These are phyloP conservation scores for Vitis rupestris DNA, from an alignment of 164 flowering plant genomes.

Conservation along the genomic window DNA sequence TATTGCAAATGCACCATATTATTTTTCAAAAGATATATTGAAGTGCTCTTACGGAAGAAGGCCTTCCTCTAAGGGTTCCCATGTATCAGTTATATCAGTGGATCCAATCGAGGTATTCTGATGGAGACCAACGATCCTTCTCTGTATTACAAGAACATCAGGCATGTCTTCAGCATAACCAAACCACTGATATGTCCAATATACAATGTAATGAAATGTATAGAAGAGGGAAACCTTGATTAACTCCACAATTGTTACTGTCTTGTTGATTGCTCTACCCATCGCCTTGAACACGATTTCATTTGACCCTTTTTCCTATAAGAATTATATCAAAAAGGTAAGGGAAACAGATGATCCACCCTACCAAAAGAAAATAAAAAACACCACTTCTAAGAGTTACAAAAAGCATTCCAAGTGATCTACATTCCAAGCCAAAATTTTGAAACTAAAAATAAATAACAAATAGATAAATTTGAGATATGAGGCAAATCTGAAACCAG, in stretches of 20 bases:
- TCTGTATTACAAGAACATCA: conserved; percentile 37
- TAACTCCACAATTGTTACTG: conserved; percentile 80
- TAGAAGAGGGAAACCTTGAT: conserved; percentile 52
- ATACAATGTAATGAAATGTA: not conserved
- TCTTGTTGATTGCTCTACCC: conserved; percentile 94
- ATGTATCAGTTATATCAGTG: conserved; percentile 79
- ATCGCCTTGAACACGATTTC: conserved; percentile 88
- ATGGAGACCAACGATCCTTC: conserved; percentile 88
- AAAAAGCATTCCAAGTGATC: too few relatives aligned
- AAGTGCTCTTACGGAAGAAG: conserved; percentile 65
- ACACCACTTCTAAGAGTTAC: too few relatives aligned
- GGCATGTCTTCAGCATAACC: conserved; percentile 5
- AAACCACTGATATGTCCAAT: not conserved
- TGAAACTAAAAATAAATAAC: too few relatives aligned
- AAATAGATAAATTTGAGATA: too few relatives aligned
- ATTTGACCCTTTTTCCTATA: conserved; percentile 70
- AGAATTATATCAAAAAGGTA: not conserved
- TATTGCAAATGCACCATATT: not conserved
- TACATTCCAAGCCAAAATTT: too few relatives aligned
- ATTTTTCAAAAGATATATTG: not conserved
- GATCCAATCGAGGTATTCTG: conserved; percentile 77
- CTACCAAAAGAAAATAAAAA: not conserved
- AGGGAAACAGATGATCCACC: not conserved
- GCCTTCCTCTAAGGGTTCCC: conserved; percentile 96
- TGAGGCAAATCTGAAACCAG: too few relatives aligned